Evolutionary conservation across 169 alveolate species (phyloP).

Genomic region (Perkinsus chesapeaki): DNA sequence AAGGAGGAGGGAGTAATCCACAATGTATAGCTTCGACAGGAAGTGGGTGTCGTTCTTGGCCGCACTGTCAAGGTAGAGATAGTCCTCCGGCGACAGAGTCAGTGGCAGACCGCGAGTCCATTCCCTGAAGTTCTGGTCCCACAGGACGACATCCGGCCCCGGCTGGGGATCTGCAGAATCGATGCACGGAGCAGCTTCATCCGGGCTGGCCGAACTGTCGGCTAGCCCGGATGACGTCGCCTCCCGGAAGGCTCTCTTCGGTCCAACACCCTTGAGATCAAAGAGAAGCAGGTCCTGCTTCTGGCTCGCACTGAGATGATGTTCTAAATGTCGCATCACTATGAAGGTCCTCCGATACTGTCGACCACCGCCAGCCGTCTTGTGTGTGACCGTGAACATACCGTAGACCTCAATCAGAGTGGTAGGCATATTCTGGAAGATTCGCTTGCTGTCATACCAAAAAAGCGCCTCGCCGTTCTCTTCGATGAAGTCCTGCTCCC

Average conservation of each 20-base stretch:
- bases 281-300: background rate
- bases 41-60: conserved; percentile 13
- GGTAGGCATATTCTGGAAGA: background rate
- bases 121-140: conserved; percentile 39
- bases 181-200: background rate
- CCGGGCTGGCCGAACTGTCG: background rate
- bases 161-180: background rate
- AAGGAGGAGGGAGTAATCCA: conserved; percentile 33
- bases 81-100: conserved; percentile 5
- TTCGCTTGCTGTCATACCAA: background rate
- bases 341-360: background rate
- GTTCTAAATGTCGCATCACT: background rate
- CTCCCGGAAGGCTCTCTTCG: background rate
- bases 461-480: background rate
- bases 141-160: conserved; percentile 12
- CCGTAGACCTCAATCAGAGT: conserved; percentile 1
- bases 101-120: conserved; percentile 22
- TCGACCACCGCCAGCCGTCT: background rate
- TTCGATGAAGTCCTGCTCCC: background rate
- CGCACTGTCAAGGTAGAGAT: background rate
- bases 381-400: background rate
- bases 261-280: conserved; percentile 9
- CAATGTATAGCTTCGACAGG: conserved; percentile 21
- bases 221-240: background rate
- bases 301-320: background rate